Percentiles rank a stretch among this genome's conserved stretches.
Conservation (phyloP, 1,139 yeast genomes). For the Diutina sp. region DNA sequence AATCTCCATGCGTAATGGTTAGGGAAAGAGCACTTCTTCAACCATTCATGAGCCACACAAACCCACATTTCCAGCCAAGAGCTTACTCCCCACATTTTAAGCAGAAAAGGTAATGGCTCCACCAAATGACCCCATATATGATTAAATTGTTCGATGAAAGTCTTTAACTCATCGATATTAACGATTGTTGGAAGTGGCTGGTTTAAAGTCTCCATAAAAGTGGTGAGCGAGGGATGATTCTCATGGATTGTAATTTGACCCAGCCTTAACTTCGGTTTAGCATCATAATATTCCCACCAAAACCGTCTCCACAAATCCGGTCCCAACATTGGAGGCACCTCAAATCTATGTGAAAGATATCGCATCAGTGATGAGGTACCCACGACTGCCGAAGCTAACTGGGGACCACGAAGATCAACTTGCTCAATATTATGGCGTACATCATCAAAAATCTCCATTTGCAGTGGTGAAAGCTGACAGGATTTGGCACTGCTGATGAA, state of each 20-base stretch:
- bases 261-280: neutral
- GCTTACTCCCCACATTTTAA: neutral
- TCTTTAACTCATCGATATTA: neutral
- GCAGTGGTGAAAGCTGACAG: neutral
- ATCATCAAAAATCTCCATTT: neutral
- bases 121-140: neutral
- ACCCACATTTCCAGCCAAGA: neutral
- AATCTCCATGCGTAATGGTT: neutral
- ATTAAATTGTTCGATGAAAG: neutral
- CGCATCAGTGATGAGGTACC: neutral
- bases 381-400: neutral
- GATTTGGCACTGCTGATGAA: neutral
- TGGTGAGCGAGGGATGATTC: neutral
- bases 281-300: neutral
- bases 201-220: neutral
- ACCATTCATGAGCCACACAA: neutral
- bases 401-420: neutral
- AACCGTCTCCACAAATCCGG: neutral
- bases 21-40: neutral
- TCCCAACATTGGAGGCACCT: neutral
- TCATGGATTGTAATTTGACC: neutral
- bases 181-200: neutral
- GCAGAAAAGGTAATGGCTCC: neutral
- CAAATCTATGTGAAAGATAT: neutral
- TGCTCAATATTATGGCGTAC: neutral